These are phyloP conservation scores for Oryza longistaminata DNA, from an alignment of 176 grass and related monocot species.

Conservation along the genomic window DNA sequence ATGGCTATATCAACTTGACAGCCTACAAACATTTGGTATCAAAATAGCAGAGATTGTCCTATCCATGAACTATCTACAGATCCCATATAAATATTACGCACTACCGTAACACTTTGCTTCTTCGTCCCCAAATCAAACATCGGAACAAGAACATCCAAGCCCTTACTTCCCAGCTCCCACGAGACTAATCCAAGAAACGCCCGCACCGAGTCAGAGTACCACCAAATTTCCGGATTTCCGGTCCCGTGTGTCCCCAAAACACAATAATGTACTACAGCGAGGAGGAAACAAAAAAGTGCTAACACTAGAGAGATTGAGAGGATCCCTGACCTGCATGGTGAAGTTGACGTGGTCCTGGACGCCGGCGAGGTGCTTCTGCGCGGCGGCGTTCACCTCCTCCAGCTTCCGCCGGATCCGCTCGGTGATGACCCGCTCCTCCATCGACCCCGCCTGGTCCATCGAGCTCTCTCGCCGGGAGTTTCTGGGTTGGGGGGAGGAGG, in stretches of 20 bases:
- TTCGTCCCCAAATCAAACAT: background rate
- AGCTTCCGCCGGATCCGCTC: constrained; percentile 76
- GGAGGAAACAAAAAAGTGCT: too few species aligned
- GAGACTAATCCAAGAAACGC: background rate
- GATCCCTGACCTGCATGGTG: constrained; percentile 66
- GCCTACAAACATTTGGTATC: background rate
- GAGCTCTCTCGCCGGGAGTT: background rate
- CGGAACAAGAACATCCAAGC: background rate
- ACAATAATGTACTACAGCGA: too few species aligned
- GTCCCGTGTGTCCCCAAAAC: too few species aligned
- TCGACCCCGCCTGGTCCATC: constrained; percentile 57
- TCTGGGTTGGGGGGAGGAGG: background rate
- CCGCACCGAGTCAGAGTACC: background rate
- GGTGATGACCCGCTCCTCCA: constrained; percentile 67
- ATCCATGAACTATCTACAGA: background rate
- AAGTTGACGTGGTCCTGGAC: constrained; percentile 98
- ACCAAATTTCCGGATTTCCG: too few species aligned
- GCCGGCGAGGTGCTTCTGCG: constrained; percentile 64
- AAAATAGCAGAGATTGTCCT: background rate
- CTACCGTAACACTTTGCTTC: background rate
- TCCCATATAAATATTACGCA: background rate
- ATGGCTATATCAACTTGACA: background rate
- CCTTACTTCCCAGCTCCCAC: background rate
- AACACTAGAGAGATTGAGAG: background rate
- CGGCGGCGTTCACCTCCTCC: constrained; percentile 76